Evolutionary conservation across 2,329 filamentous ascomycete genomes (phyloP).

Genomic region (Helotiales sp.): DNA sequence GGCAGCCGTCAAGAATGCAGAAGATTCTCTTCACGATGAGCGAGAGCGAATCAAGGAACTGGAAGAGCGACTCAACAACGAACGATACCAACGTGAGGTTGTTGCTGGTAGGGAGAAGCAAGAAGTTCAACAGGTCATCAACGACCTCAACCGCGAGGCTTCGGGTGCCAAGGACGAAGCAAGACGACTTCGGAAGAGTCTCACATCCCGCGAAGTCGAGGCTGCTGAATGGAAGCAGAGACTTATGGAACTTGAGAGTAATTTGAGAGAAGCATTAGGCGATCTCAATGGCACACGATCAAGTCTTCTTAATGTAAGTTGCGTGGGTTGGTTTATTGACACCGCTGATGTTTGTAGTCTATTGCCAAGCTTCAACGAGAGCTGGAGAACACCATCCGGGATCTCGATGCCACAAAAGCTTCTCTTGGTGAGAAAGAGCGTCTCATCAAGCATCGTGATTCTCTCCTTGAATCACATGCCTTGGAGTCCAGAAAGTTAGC

Average conservation of each 20-base stretch:
- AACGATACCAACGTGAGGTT: constrained; percentile 84
- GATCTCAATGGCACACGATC: constrained; percentile 86
- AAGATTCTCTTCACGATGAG: constrained; percentile 81
- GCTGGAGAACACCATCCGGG: constrained; percentile 80
- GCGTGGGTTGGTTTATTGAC: background rate
- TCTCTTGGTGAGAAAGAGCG: constrained; percentile 89
- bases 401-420: constrained; percentile 78
- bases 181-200: constrained; percentile 78
- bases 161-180: constrained; percentile 85
- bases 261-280: constrained; percentile 83
- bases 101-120: constrained; percentile 90
- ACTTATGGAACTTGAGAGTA: constrained; percentile 86
- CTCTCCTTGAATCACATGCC: constrained; percentile 84
- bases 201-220: constrained; percentile 85
- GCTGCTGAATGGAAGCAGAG: constrained; percentile 90
- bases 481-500: constrained; percentile 84
- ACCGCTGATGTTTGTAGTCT: constrained; percentile 55
- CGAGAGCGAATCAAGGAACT: constrained; percentile 76
- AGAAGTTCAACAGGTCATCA: constrained; percentile 90
- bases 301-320: constrained; percentile 75
- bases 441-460: constrained; percentile 86
- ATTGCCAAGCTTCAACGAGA: constrained; percentile 88
- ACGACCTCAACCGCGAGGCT: constrained; percentile 87
- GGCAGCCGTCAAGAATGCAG: constrained; percentile 77
- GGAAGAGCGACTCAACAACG: constrained; percentile 75